phyloP scores from a whole-genome alignment of 2,329 filamentous ascomycete genomes.

The Aureobasidium subglaciale region DNA sequence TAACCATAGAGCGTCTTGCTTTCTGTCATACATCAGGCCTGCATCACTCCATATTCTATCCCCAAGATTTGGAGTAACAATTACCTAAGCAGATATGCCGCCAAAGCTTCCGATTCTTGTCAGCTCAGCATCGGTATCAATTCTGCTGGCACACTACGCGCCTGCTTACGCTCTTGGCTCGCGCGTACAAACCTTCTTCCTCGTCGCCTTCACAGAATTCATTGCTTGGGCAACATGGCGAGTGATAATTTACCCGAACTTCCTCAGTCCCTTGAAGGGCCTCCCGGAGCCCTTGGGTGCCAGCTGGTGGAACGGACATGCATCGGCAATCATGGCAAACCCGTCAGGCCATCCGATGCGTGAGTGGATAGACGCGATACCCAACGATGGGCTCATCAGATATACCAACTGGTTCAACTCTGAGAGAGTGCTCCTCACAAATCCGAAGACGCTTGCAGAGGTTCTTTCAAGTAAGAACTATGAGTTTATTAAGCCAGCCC shows the following conservation, averaged over 20 bases:
- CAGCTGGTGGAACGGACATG: constrained; percentile 37
- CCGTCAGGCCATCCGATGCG: constrained; percentile 38
- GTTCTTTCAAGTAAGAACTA: constrained; percentile 45
- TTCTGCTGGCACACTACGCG: constrained; percentile 29
- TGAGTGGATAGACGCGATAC: constrained; percentile 46
- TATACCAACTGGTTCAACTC: constrained; percentile 44
- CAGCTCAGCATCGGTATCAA: constrained; percentile 17
- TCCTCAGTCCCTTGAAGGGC: constrained; percentile 51
- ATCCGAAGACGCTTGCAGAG: constrained; percentile 41
- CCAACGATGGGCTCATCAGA: constrained; percentile 50
- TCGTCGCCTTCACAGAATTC: constrained; percentile 35
- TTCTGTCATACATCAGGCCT: neutral
- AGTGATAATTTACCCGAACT: constrained; percentile 50
- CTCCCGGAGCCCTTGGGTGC: constrained; percentile 45
- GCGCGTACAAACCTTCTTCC: constrained; percentile 33
- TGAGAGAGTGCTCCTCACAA: constrained; percentile 39
- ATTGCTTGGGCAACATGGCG: constrained; percentile 33
- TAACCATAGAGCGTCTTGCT: neutral
- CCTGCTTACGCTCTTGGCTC: constrained; percentile 28
- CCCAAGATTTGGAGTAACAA: neutral
- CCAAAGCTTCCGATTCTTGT: constrained; percentile 7
- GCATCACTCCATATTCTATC: neutral
- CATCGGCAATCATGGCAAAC: constrained; percentile 34
- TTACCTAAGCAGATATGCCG: constrained; percentile 1
- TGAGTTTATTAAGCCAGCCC: constrained; percentile 43